Evolutionary conservation across 2,329 filamentous ascomycete genomes (phyloP), one percentile per base, ranked within the genome.

Genomic region (Ceratocystis ficicola): DNA sequence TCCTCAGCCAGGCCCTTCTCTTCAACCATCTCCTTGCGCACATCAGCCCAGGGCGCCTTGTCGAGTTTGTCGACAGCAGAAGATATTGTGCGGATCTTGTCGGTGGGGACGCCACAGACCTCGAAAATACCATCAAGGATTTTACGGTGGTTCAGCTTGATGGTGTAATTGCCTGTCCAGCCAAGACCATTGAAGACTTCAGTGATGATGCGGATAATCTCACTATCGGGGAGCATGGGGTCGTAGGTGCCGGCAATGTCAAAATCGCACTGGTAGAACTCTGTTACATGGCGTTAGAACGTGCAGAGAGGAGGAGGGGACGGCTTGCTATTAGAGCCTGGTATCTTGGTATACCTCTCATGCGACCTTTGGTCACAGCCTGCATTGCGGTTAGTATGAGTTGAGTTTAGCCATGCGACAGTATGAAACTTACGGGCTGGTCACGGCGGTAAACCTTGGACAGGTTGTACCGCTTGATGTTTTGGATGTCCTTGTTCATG

Each of bases 241-340:
- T 96, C 93, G 77, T 90, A 65, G 52, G 78, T 80, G 68, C 92
- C 91, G 12, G 92, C 92, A 76, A 96, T 93, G 74, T 96, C 92
- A 73, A 96, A 95, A 77, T 97, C 93, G 78, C 92, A 96, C 76
- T 96, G 92, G 78, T 95, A 96, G 76, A 96, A 96, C 77, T 96
- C 93, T 68, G 62, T 10, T 64, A 20, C 28, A 25, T 22, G 3
- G n/a, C 28, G n/a, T 55, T 55, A 55, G 46, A 41, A 22, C 25
- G 20, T 41, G 15, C 36, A 2, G 2, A 41, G 36, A 15, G 36
- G 36, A 41, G 36, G 3, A 3, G 32, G 32, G 32, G 32, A 36
- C 20, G 30, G 30, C 22, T 64, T n/a, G n/a, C 15, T 4, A 15
- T 12, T 52, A 32, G 28, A 25, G 55, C 28, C 8, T 3, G 22